A percentile compares a stretch with the other conserved stretches of the same genome.
Evolutionary conservation across 345 rosid species (phyloP).

Genomic region (Excoecaria cochinchinensis): DNA sequence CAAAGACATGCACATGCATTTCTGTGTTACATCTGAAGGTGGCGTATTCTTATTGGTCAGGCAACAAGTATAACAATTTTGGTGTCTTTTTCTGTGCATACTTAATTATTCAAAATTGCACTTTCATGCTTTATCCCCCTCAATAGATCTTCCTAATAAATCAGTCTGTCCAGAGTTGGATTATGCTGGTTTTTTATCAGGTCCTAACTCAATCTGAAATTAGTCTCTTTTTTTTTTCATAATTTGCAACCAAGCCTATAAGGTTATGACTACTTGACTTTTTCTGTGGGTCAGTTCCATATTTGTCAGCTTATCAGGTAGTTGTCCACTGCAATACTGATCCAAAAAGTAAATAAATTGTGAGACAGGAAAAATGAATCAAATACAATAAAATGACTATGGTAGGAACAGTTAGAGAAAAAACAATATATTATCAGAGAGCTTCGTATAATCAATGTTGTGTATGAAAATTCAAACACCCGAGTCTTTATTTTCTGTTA

Average conservation of each 20-base stretch:
- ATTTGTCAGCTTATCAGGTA: not conserved
- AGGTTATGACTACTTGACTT: not conserved
- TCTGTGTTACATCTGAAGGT: not conserved
- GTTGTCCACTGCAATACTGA: too few species aligned
- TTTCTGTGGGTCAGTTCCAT: not conserved
- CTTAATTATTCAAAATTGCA: not conserved
- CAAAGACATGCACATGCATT: not conserved
- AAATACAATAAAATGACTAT: too few species aligned
- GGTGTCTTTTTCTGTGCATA: not conserved
- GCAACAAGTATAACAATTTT: not conserved
- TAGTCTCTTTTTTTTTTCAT: not conserved
- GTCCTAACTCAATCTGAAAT: not conserved
- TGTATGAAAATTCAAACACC: too few species aligned
- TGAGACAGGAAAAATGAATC: not conserved
- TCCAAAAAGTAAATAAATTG: not conserved
- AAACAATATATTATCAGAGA: too few species aligned
- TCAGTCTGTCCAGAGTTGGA: not conserved
- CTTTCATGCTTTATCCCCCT: not conserved
- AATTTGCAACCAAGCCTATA: not conserved
- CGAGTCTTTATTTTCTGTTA: too few species aligned
- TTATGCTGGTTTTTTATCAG: not conserved
- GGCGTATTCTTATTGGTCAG: not conserved
- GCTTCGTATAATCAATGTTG: too few species aligned
- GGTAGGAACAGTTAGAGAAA: too few species aligned
- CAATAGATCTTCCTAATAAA: not conserved